Evolutionary conservation across 2,329 filamentous ascomycete genomes (phyloP), one percentile per base, ranked within the genome.

Genomic region (Geosmithia flava): DNA sequence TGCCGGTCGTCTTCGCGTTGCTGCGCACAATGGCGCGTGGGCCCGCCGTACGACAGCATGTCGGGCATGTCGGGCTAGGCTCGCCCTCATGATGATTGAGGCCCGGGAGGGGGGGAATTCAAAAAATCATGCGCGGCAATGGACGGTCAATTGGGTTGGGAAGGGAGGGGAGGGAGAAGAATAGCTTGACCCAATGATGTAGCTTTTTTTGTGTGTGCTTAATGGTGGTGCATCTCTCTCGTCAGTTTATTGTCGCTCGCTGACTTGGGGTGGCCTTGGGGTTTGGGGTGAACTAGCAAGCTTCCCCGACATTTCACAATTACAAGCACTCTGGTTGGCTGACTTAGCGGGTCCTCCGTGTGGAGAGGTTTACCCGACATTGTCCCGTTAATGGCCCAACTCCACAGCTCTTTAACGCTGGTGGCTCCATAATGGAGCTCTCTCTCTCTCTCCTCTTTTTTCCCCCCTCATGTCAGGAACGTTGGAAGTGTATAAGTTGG

Each of bases 21-120:
- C 55, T n/a, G 59, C 58, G 56, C 61, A 67, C 40, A 61, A 60
- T 46, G 66, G 59, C 50, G 59, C 55, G 50, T 60, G 52, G 46
- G 59, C 52, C 45, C 60, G 63, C 54, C 58, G 56, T 57, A 62
- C 56, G 52, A 67, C 58, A 54, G 66, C 58, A 55, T 65, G 64
- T 59, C 60, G 66, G 59, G 65, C 66, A 63, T 70, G 65, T 54
- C 67, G 67, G 62, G 67, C 66, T 55, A 70, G 55, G 54, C 63
- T 62, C 58, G 67, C 65, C 66, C 68, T 68, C 68, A 71, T 71
- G 56, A 54, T 68, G 59, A 44, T 44, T 11, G 33, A 37, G 11
- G 33, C 33, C 33, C 33, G 10, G 15, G 33, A 37, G 33, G 11
- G 33, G 33, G 33, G 11, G 33, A 11, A 37, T 11, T 16, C 15